Base-by-base conservation (phyloP, 768 basidiomycete genomes). In the Boletellus ananas region DNA sequence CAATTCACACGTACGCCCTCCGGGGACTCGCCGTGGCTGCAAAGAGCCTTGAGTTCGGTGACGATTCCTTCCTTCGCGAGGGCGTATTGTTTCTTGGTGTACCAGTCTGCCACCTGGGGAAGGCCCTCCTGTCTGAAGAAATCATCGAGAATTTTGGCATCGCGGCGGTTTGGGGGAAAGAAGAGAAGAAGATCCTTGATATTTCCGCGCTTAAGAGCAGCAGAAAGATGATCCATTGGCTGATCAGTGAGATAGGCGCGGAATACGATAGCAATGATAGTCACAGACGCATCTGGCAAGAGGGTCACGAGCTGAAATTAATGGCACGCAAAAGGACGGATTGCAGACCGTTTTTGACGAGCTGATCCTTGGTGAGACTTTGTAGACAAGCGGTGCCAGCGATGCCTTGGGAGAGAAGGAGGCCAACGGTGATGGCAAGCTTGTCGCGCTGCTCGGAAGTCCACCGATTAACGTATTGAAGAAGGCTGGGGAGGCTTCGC, bases 401-500 rank as follows among this genome's bases (percentile, higher is more conserved):
- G 51, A 94, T 83, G 54, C 91, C 88, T 64, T 92, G 89, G 21
- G 90, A 79, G 57, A 97, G 74, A 61, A 97, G 72, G 38, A 94
- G 79, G 37, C 92, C 94, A 18, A 82, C 79, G 6, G 92, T 84
- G 50, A 85, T 76, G 36, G 89, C 80, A 46, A 98, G 75, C 72
- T 94, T 95, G 64, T 92, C 86, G 54, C 84, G 81, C 72, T 90
- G 84, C 14, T 73, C 76, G 5, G 79, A 66, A 3, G 83, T 70
- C 92, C 93, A 97, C 63, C 87, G 87, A 64, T 90, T 82, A 65
- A 86, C 83, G 63, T 93, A 92, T 70, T 97, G 94, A 52, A 99
- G 72, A 43, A 98, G 77, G 39, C 78, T 78, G 3, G 91, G 90
- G 13, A 98, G 78, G 47, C 90, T 79, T 33, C 77, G 79, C 67